Base-by-base conservation (phyloP, 352 stramenopile genomes). In the Phytophthora hybrid region DNA sequence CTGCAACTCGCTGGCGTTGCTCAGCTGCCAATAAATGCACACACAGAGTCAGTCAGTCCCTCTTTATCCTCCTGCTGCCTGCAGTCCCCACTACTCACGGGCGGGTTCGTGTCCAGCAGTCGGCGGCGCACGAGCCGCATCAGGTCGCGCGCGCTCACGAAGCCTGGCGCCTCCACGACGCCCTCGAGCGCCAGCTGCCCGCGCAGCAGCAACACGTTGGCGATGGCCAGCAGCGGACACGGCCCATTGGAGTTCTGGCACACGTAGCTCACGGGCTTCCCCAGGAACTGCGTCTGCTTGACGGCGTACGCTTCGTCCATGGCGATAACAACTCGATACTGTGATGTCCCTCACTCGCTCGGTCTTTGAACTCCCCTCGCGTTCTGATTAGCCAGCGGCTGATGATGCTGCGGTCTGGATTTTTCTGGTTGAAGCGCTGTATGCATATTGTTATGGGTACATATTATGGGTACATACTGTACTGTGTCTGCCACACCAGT, bases 201-300 rank as follows among this genome's bases (percentile, higher is more conserved):
- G 18, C 93, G 91, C 41, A 99, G 88, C 29, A 99, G 75, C 23
- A 99, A 81, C 46, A 98, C 91, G 73, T 99, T 99, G 59, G 88
- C 91, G 63, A 99, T 97, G 4, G 97, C 97, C 21, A 99, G 81
- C 19, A 99, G 87, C 41, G 98, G 98, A 78, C 98, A 99, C 41
- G 98, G 98, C 3, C 98, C 98, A 83, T 99, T 99, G 76, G 98
- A 85, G 82, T 99, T 99, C 83, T 99, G 98, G 61, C 98, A 97
- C 16, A 99, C 84, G 70, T 99, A 98, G 10, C 70, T 63, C 64
- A 97, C 82, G 29, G 73, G 58, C 31, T 93, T 93, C 9, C 89
- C 83, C 46, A 97, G 84, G 77, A 98, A 97, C 29, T 79, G 52
- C 29, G 77, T 80, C 59, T 81, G 69, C 78, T 98, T 98, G 37